Conservation (phyloP, 768 basidiomycete species). For the Tricholomella constricta region DNA sequence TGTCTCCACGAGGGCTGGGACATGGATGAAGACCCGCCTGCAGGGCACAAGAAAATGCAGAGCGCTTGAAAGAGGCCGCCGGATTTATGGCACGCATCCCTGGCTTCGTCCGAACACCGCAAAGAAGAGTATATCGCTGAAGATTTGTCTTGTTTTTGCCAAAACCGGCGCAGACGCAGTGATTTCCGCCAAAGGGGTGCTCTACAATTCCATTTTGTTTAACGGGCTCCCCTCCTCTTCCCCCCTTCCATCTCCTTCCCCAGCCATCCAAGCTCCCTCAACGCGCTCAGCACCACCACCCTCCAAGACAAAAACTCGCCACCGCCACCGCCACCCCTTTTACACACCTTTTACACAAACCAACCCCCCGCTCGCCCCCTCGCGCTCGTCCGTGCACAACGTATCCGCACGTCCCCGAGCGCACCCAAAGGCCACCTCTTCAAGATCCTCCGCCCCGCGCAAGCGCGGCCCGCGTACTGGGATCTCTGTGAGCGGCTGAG, state of each 20-base stretch:
- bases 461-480: conserved; percentile 48
- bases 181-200: conserved; percentile 93
- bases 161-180: conserved; percentile 90
- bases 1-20: no score
- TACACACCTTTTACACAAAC: conserved; percentile 21
- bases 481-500: conserved; percentile 80
- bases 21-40: no score
- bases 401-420: conserved; percentile 55
- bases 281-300: no score
- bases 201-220: conserved; percentile 91
- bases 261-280: no score
- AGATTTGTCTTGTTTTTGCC: no score
- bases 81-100: no score
- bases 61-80: no score
- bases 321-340: conserved; percentile 10
- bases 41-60: no score
- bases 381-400: conserved; percentile 71
- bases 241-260: conserved; percentile 1
- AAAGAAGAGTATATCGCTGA: no score
- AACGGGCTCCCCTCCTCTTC: conserved; percentile 32
- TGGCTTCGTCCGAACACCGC: no score
- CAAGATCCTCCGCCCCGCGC: conserved; percentile 83
- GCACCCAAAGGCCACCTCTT: conserved; percentile 93
- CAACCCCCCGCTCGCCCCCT: conserved; percentile 66
- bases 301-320: neutral